Percentiles rank a stretch among this genome's conserved stretches.
These are phyloP conservation scores for Globisporangium megalacanthum DNA, from an alignment of 352 stramenopile genomes.

Conservation along the genomic window DNA sequence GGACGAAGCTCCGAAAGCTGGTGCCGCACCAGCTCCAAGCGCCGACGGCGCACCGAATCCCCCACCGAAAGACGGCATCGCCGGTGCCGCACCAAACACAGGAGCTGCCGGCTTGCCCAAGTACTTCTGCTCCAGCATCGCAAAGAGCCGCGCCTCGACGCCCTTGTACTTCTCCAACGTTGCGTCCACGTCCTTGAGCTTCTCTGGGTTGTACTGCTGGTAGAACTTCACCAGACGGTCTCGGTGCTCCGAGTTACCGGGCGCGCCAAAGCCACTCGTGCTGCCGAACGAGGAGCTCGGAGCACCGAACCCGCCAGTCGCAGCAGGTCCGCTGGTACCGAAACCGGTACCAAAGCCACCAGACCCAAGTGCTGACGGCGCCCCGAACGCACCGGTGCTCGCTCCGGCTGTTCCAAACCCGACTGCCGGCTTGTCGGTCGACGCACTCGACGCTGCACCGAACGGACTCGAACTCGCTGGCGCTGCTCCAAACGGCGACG, in stretches of 20 bases:
- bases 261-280: constrained; percentile 26
- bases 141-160: constrained; percentile 58
- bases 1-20: constrained; percentile 17
- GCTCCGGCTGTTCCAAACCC: constrained; percentile 7
- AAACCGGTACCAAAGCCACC: constrained; percentile 12
- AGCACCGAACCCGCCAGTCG: neutral
- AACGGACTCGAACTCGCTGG: constrained; percentile 20
- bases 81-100: constrained; percentile 39
- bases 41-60: constrained; percentile 51
- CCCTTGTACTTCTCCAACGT: constrained; percentile 75
- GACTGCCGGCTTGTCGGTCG: neutral
- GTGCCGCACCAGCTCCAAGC: constrained; percentile 25
- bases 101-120: constrained; percentile 20
- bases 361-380: constrained; percentile 7
- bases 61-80: constrained; percentile 23
- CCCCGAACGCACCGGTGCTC: constrained; percentile 9
- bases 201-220: constrained; percentile 66
- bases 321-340: neutral
- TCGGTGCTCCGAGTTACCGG: constrained; percentile 34
- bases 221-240: constrained; percentile 64
- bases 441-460: constrained; percentile 5
- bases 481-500: constrained; percentile 41
- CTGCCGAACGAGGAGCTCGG: constrained; percentile 24
- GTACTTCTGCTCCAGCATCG: constrained; percentile 78
- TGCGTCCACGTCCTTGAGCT: constrained; percentile 58